Conservation (phyloP, 2,329 filamentous ascomycete genomes). For the Verticillium dahliae region DNA sequence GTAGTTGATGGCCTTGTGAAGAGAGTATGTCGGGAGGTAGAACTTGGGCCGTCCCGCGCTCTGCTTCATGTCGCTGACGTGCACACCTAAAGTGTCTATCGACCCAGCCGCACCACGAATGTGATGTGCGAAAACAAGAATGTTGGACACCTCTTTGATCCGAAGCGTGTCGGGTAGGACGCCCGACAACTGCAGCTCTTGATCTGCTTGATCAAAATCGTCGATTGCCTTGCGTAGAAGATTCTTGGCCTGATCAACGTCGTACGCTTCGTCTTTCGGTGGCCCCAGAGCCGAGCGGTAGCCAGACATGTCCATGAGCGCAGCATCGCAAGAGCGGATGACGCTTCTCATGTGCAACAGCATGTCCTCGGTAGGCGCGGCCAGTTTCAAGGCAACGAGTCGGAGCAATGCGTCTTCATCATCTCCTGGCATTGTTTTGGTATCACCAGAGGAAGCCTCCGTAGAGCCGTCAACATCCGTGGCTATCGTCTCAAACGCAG, state of each 20-base stretch:
- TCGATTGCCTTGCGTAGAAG: constrained; percentile 35
- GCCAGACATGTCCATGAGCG: constrained; percentile 47
- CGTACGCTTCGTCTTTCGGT: constrained; percentile 29
- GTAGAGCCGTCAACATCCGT: neutral
- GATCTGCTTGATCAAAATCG: constrained; percentile 40
- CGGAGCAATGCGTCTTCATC: neutral
- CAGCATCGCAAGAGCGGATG: constrained; percentile 41
- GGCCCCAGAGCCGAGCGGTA: constrained; percentile 41
- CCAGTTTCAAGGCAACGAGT: constrained; percentile 20
- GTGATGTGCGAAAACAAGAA: constrained; percentile 49
- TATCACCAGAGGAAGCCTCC: neutral
- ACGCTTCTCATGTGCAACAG: constrained; percentile 37
- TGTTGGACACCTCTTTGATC: constrained; percentile 41
- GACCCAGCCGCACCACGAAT: constrained; percentile 44
- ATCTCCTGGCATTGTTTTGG: neutral
- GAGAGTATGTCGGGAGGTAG: constrained; percentile 46
- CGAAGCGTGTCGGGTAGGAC: constrained; percentile 36
- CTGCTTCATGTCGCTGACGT: constrained; percentile 41
- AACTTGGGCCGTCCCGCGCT: constrained; percentile 31
- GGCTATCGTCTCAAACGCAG: neutral
- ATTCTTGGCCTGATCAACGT: constrained; percentile 30
- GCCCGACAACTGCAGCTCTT: constrained; percentile 36
- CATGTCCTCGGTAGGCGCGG: constrained; percentile 38
- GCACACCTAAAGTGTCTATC: constrained; percentile 37
- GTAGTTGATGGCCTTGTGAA: constrained; percentile 44